Percentiles rank a stretch among this genome's conserved stretches.
Conservation (phyloP, 2,329 filamentous ascomycete species). For the Bipolaris sorokiniana region DNA sequence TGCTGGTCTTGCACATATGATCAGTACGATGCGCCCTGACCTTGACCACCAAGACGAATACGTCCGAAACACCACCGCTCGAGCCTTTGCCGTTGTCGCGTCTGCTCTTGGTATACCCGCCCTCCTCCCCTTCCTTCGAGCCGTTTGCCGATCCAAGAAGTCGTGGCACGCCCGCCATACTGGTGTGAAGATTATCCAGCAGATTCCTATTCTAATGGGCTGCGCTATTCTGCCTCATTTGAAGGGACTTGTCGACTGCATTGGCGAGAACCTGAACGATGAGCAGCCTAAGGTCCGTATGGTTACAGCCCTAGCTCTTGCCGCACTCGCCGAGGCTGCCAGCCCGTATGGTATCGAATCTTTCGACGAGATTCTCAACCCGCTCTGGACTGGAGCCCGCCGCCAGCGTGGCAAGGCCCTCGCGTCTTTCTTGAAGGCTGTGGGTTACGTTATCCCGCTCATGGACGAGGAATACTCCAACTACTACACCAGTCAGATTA, state of each 20-base stretch:
- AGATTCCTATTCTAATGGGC: conserved; percentile 98
- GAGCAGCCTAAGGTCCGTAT: conserved; percentile 98
- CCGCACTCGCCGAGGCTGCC: conserved; percentile 91
- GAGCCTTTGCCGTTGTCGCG: conserved; percentile 96
- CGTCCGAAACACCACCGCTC: conserved; percentile 94
- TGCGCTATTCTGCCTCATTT: conserved; percentile 94
- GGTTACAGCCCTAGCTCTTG: conserved; percentile 92
- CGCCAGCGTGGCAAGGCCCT: conserved; percentile 97
- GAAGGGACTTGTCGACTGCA: conserved; percentile 95
- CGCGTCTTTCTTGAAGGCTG: conserved; percentile 94
- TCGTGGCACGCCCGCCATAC: conserved; percentile 98
- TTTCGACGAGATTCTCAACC: conserved; percentile 96
- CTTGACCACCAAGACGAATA: conserved; percentile 99
- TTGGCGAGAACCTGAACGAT: conserved; percentile 93
- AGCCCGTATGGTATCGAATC: conserved; percentile 99
- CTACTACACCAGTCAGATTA: conserved; percentile 98
- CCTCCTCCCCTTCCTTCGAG: conserved; percentile 89
- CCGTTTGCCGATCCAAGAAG: conserved; percentile 97
- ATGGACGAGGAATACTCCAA: conserved; percentile 99
- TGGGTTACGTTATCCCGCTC: conserved; percentile 96
- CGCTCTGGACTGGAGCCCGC: conserved; percentile 92
- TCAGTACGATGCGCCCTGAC: conserved; percentile 98
- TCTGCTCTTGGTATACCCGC: conserved; percentile 95
- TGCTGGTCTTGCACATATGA: conserved; percentile 97
- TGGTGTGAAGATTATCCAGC: conserved; percentile 98